Evolutionary conservation across 2,329 filamentous ascomycete species (phyloP).

Genomic region (Passalora sequoiae): DNA sequence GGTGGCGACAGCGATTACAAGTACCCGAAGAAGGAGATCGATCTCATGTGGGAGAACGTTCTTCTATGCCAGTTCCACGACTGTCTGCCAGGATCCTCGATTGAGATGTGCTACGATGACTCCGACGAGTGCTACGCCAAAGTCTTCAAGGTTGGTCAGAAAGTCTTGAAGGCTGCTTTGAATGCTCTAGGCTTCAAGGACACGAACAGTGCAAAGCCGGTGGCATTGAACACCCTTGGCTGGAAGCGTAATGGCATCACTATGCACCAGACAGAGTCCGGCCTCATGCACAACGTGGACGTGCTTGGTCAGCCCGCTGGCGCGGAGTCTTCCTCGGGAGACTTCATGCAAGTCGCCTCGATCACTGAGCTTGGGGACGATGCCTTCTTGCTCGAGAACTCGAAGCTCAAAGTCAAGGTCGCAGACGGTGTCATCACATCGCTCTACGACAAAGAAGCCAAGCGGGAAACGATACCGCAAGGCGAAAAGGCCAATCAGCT

Average conservation of each 20-base stretch:
- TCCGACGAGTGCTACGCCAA: slow-evolving; percentile 82
- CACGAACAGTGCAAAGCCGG: slow-evolving; percentile 43
- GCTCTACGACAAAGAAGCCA: slow-evolving; percentile 66
- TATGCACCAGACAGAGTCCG: slow-evolving; percentile 4
- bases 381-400: slow-evolving; percentile 74
- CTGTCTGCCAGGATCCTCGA: slow-evolving; percentile 87
- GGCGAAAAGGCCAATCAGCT: slow-evolving; percentile 79
- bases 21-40: slow-evolving; percentile 91
- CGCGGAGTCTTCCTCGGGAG: not conserved
- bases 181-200: slow-evolving; percentile 59
- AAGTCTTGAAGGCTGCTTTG: slow-evolving; percentile 65
- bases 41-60: slow-evolving; percentile 90
- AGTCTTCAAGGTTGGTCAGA: slow-evolving; percentile 71
- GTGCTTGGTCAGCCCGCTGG: slow-evolving; percentile 16
- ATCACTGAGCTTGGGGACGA: slow-evolving; percentile 18
- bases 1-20: slow-evolving; percentile 62
- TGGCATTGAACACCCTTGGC: slow-evolving; percentile 77
- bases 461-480: slow-evolving; percentile 71
- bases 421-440: slow-evolving; percentile 75
- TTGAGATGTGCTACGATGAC: slow-evolving; percentile 98
- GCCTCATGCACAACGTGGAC: slow-evolving; percentile 2
- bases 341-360: slow-evolving; percentile 8
- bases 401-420: slow-evolving; percentile 67
- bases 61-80: slow-evolving; percentile 97
- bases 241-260: slow-evolving; percentile 58